Percentiles rank a stretch among this genome's conserved stretches.
These are phyloP conservation scores for Huntiella savannae DNA, from an alignment of 2,329 filamentous ascomycete genomes.

Conservation along the genomic window DNA sequence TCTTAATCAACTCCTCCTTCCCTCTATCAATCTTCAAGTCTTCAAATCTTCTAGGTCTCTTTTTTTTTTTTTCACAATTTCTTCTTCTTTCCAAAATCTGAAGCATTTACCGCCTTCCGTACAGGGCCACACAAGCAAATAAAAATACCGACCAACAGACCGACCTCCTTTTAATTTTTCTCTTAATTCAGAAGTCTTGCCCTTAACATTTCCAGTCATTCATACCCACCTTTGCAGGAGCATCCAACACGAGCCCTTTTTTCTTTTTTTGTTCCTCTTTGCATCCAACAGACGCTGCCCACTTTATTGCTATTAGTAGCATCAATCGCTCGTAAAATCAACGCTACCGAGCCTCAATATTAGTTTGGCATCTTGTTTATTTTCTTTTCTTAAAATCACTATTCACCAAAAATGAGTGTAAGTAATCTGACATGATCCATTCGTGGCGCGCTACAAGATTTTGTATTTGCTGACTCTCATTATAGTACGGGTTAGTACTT, in stretches of 20 bases:
- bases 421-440: neutral
- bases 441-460: neutral
- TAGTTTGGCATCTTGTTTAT: too few relatives aligned
- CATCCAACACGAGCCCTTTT: too few relatives aligned
- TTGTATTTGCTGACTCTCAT: neutral
- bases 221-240: neutral
- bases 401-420: neutral
- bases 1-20: neutral
- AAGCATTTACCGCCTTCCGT: neutral
- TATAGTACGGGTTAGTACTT: conserved; percentile 4
- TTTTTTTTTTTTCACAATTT: neutral
- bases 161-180: conserved; percentile 10
- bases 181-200: neutral
- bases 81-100: neutral
- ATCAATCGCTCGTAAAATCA: too few relatives aligned
- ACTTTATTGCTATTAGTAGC: too few relatives aligned
- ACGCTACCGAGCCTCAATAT: too few relatives aligned
- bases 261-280: too few relatives aligned
- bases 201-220: neutral
- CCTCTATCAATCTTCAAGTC: neutral
- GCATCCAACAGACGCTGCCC: too few relatives aligned
- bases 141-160: neutral
- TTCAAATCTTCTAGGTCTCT: neutral
- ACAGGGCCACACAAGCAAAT: neutral
- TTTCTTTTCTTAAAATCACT: too few relatives aligned